Base-by-base conservation (phyloP, 202 grass and related monocot genomes). In the Digitaria exilis region DNA sequence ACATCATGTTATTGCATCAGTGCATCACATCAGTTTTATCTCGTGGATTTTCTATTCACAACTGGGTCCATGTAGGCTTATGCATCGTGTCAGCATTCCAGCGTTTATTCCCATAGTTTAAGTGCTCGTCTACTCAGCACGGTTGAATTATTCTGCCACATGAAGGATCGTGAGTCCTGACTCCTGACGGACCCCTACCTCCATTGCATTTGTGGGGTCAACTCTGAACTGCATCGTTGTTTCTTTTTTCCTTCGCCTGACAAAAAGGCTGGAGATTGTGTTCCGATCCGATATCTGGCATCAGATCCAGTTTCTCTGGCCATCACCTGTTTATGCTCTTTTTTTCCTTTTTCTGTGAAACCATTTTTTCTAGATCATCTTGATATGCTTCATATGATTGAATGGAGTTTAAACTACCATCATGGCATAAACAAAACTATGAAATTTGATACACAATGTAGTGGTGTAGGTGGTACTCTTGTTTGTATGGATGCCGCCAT, bases 71-170 rank as follows among this genome's bases (percentile, higher is more conserved):
- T 19, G 24, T 31, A 51, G 43, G 59, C 71, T 76, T 75, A 59
- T 70, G 69, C 43, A 62, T 84, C 62, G 71, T 89, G 83, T 82
- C 72, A 78, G 83, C 65, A 60, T 58, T 68, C 44, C 66, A 66
- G 48, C 79, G 44, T 42, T 45, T 56, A 8, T 45, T 24, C 41
- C 65, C 57, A n/a, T 65, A 76, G 35, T 65, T 57, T 52, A 57
- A 77, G 65, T 78, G 82, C 83, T 77, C 55, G 11, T 89, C 78
- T 72, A 82, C 49, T 89, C 87, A 89, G 82, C 87, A 66, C 41
- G 32, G 56, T 65, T 82, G 49, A 24, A 82, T 82, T 82, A 82
- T 43, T 71, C 18, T 81, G 48, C 56, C 78, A 78, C 78, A 34
- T 82, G 88, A 66, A 54, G 59, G 18, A 44, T 75, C n/a, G n/a